Conservation (phyloP, 495 filamentous ascomycete species). For the Terfezia claveryi region DNA sequence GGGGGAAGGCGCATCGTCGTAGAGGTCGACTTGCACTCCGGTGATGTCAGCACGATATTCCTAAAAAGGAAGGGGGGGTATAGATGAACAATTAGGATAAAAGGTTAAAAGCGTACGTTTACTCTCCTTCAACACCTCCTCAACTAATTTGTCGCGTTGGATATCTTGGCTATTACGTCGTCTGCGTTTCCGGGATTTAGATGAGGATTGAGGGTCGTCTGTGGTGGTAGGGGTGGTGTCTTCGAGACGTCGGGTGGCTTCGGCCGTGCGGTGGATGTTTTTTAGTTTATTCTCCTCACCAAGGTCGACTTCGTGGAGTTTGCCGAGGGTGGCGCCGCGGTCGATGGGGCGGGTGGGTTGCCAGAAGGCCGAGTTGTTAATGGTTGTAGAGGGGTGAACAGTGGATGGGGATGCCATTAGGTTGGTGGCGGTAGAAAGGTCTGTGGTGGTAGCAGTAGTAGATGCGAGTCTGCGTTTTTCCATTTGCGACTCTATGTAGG, state of each 20-base stretch:
- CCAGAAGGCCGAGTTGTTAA: conserved; percentile 18
- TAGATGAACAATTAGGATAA: no score
- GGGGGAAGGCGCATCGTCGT: conserved; percentile 3
- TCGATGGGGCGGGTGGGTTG: conserved; percentile 6
- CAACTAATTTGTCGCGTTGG: conserved; percentile 57
- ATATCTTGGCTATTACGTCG: conserved; percentile 51
- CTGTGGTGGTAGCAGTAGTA: conserved; percentile 2
- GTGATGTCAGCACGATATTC: no score
- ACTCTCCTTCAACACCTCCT: conserved; percentile 60
- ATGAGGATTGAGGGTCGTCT: conserved; percentile 1
- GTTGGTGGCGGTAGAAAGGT: conserved; percentile 2
- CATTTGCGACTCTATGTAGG: conserved; percentile 86
- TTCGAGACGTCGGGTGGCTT: conserved; percentile 40
- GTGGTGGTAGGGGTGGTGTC: conserved; percentile 24
- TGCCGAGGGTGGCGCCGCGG: conserved; percentile 45
- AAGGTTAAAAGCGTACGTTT: conserved; percentile 30
- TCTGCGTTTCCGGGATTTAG: conserved; percentile 13
- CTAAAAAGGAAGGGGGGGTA: no score
- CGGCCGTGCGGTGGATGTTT: conserved; percentile 60
- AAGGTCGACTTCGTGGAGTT: conserved; percentile 73
- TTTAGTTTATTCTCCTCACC: conserved; percentile 54
- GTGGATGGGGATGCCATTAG: conserved; percentile 17
- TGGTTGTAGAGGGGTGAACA: not conserved
- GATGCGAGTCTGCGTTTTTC: conserved; percentile 33
- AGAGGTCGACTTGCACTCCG: not conserved